Conservation (phyloP, 2,329 filamentous ascomycete species). For the Pezizomycotina sp. region DNA sequence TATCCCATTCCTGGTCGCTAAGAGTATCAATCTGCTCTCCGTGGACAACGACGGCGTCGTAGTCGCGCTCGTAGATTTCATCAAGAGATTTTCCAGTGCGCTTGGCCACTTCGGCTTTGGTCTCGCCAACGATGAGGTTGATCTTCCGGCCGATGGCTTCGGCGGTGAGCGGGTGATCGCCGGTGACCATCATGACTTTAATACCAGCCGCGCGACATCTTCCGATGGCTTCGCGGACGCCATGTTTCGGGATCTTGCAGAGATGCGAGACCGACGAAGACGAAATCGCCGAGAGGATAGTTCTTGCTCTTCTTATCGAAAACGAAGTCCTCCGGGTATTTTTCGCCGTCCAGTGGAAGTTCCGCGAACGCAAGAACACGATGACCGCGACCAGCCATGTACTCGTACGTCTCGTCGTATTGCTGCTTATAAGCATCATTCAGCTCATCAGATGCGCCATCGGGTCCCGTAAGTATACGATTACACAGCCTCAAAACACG, state of each 20-base stretch:
- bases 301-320: too few relatives aligned
- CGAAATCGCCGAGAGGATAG: constrained; percentile 30
- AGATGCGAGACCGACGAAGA: constrained; percentile 42
- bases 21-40: constrained; percentile 27
- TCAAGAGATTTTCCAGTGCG: constrained; percentile 40
- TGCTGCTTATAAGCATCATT: too few relatives aligned
- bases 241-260: constrained; percentile 45
- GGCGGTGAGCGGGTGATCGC: constrained; percentile 42
- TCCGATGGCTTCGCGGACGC: constrained; percentile 42
- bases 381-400: too few relatives aligned
- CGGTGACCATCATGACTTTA: constrained; percentile 42
- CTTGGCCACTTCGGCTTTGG: constrained; percentile 32
- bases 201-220: constrained; percentile 40
- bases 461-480: too few relatives aligned
- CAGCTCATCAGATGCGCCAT: too few relatives aligned
- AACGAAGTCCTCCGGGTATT: too few relatives aligned
- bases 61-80: constrained; percentile 35
- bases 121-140: constrained; percentile 37
- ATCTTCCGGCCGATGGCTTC: constrained; percentile 42
- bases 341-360: too few relatives aligned
- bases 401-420: too few relatives aligned
- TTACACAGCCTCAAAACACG: too few relatives aligned
- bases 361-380: too few relatives aligned
- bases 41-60: constrained; percentile 7
- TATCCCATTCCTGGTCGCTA: constrained; percentile 36